Conservation (phyloP, 2,329 filamentous ascomycete genomes). For the Bipolaris bicolor region DNA sequence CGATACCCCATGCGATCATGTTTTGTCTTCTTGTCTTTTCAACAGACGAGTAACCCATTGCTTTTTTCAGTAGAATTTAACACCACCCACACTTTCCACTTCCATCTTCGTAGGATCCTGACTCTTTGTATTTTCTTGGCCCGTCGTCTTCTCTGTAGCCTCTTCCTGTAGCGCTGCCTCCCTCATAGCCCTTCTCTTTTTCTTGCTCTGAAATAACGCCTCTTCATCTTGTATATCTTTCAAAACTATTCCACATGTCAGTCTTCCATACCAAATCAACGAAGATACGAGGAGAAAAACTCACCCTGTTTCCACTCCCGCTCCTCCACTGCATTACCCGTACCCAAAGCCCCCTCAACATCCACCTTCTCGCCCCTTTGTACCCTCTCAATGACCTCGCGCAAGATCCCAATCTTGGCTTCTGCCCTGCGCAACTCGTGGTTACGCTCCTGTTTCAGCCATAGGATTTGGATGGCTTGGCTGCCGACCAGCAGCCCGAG, state of each 20-base stretch:
- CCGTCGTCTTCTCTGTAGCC: slow-evolving; percentile 20
- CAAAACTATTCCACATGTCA: slow-evolving; percentile 58
- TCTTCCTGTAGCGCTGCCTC: slow-evolving; percentile 23
- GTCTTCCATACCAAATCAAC: slow-evolving; percentile 3
- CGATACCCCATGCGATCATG: not conserved
- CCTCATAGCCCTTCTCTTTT: slow-evolving; percentile 36
- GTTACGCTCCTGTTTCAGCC: slow-evolving; percentile 75
- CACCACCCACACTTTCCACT: slow-evolving; percentile 40
- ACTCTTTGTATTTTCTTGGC: slow-evolving; percentile 38
- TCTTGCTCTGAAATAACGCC: slow-evolving; percentile 56
- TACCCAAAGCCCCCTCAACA: slow-evolving; percentile 80
- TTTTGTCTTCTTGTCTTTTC: not conserved
- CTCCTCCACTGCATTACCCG: slow-evolving; percentile 76
- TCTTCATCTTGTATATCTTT: slow-evolving; percentile 71
- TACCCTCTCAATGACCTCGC: slow-evolving; percentile 68
- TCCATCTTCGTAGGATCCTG: slow-evolving; percentile 12
- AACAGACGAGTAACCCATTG: not conserved
- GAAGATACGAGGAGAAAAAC: slow-evolving; percentile 28
- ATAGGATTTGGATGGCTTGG: slow-evolving; percentile 92
- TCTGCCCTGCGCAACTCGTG: slow-evolving; percentile 78
- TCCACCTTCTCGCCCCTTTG: slow-evolving; percentile 58
- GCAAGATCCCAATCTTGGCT: slow-evolving; percentile 75
- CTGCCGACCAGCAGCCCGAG: slow-evolving; percentile 82
- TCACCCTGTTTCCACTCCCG: slow-evolving; percentile 85
- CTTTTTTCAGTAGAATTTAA: slow-evolving; percentile 39